Percentiles rank a stretch among this genome's conserved stretches.
These are phyloP conservation scores for Huntiella decipiens DNA, from an alignment of 2,329 filamentous ascomycete species.

Conservation along the genomic window DNA sequence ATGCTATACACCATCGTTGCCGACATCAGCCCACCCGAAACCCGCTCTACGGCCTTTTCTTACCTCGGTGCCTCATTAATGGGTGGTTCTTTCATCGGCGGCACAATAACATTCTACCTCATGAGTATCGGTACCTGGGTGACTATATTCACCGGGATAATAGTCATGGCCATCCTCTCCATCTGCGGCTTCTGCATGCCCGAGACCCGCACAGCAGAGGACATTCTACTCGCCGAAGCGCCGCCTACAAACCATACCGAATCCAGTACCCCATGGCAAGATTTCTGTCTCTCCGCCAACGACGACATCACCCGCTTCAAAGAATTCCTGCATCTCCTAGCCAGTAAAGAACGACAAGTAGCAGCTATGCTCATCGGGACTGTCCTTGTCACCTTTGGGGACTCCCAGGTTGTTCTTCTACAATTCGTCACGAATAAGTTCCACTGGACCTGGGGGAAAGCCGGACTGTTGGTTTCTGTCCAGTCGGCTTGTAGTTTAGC, in stretches of 20 bases:
- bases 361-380: constrained; percentile 10
- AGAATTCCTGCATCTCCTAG: constrained; percentile 8
- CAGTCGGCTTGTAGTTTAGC: constrained; percentile 9
- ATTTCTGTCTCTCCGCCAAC: constrained; percentile 6
- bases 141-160: constrained; percentile 10
- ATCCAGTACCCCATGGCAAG: constrained; percentile 4
- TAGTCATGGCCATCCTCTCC: constrained; percentile 6
- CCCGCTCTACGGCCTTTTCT: constrained; percentile 12
- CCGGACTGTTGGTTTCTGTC: constrained; percentile 7
- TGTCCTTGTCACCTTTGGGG: constrained; percentile 9
- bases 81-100: constrained; percentile 11
- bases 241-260: background rate
- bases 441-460: constrained; percentile 13
- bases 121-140: constrained; percentile 12
- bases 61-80: constrained; percentile 12
- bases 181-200: constrained; percentile 11
- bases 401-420: constrained; percentile 12
- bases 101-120: constrained; percentile 12
- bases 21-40: constrained; percentile 9
- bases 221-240: background rate
- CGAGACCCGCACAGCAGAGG: constrained; percentile 9
- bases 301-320: constrained; percentile 3
- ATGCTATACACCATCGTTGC: constrained; percentile 13
- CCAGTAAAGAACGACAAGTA: constrained; percentile 6
- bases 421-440: constrained; percentile 16